Evolutionary conservation across 148 eudicot species (phyloP), one percentile per base, ranked within the genome.

Genomic region (Dysphania ambrosioides): DNA sequence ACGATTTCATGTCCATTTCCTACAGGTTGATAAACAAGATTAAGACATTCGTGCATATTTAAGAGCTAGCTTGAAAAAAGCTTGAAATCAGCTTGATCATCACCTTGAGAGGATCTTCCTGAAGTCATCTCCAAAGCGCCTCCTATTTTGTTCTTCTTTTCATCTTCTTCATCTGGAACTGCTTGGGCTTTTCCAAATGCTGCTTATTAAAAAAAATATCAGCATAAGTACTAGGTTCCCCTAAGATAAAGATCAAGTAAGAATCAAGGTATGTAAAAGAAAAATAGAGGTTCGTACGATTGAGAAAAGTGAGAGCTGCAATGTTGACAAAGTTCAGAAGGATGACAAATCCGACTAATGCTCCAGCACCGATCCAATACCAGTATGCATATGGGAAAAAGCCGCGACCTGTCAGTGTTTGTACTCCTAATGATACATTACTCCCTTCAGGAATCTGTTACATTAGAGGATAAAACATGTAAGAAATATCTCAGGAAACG

Each of bases 281-380:
- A n/a, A n/a, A 2, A n/a, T 38, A 63, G 68, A 60, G 35, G 36
- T 18, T 79, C 92, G 38, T 72, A 88, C 95, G 83, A 71, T 81
- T 74, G 34, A 87, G 85, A 29, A 64, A 74, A 27, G 91, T 57
- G 24, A 91, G 91, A 72, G 85, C 85, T 77, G 82, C 7, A 34
- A 72, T 80, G 82, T 72, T 84, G 44, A 75, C 31, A 3, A 83
- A 0, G 78, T 91, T 91, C 86, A 82, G 81, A 9, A 88, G 6
- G 24, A 85, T 0, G 5, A 68, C 34, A 70, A 81, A 85, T 75
- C 91, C 96, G 27, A 83, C 6, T 72, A 85, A 82, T 62, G 93
- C 96, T 0, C 77, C 93, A 8, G 74, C 75, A 49, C 88, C 92
- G 15, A 91, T 62, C 96, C 96, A 91, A 75, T 87, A 91, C 90